Percentiles rank a stretch among this genome's conserved stretches.
phyloP scores from a whole-genome alignment of 768 basidiomycete species.

The Termitomyces sp. region DNA sequence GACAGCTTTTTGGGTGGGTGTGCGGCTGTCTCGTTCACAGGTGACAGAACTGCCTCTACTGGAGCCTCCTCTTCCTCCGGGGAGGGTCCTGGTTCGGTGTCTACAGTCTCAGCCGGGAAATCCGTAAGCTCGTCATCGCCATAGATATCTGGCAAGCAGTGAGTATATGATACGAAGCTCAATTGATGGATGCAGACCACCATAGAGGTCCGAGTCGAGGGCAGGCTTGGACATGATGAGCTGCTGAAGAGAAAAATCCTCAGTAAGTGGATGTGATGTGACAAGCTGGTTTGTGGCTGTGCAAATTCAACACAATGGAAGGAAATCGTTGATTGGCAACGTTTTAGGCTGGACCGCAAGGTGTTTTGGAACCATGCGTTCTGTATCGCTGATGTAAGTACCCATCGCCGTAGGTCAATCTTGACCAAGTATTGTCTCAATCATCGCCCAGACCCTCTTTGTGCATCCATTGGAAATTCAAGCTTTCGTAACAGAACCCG shows the following conservation, averaged over 20 bases:
- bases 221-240: slow-evolving; percentile 15
- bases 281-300: slow-evolving; percentile 8
- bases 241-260: background rate
- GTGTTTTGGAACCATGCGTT: background rate
- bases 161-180: slow-evolving; percentile 16
- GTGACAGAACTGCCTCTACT: slow-evolving; percentile 11
- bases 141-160: slow-evolving; percentile 41
- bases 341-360: too few relatives aligned
- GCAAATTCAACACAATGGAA: background rate
- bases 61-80: slow-evolving; percentile 19
- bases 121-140: slow-evolving; percentile 43
- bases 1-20: slow-evolving; percentile 10
- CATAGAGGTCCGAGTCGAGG: slow-evolving; percentile 31
- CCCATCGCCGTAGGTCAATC: too few relatives aligned
- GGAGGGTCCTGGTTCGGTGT: slow-evolving; percentile 21
- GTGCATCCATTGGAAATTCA: too few relatives aligned
- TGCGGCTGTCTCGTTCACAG: slow-evolving; percentile 1
- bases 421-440: too few relatives aligned
- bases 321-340: background rate
- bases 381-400: too few relatives aligned
- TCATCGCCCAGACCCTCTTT: too few relatives aligned
- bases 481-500: too few relatives aligned
- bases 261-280: background rate
- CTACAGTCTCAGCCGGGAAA: slow-evolving; percentile 17
- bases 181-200: slow-evolving; percentile 18